Evolutionary conservation across 139 green algal species (phyloP).

Genomic region (Coelastrella sp.): DNA sequence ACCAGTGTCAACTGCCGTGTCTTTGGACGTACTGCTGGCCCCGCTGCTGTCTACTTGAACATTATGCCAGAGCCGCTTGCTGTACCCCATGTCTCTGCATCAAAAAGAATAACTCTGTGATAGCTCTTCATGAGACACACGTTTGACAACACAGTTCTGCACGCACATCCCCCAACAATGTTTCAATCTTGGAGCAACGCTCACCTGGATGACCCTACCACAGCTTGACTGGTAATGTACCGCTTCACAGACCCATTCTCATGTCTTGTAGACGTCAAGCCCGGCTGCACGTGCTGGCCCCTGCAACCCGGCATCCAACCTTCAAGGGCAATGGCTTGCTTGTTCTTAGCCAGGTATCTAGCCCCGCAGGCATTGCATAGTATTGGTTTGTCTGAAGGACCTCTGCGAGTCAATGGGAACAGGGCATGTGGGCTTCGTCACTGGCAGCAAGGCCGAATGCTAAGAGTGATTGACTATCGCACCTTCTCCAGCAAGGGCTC

Average conservation of each 20-base stretch:
- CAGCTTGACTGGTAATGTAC: background rate
- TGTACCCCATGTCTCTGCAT: background rate
- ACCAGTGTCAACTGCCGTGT: background rate
- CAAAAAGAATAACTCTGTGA: background rate
- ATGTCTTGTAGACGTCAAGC: background rate
- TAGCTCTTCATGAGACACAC: too few relatives aligned
- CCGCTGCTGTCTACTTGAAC: background rate
- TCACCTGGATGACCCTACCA: background rate
- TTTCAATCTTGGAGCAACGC: background rate
- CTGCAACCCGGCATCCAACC: conserved; percentile 45
- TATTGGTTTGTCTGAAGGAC: conserved; percentile 53
- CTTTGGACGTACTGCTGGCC: background rate
- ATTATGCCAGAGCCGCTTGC: background rate
- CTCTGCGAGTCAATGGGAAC: background rate
- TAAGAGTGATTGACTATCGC: conserved; percentile 7
- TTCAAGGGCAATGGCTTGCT: conserved; percentile 10
- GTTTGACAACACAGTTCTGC: too few relatives aligned
- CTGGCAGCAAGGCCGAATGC: background rate
- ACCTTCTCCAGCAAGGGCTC: background rate
- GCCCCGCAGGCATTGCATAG: conserved; percentile 60
- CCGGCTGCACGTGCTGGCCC: background rate
- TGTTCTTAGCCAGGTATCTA: conserved; percentile 52
- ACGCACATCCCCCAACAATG: too few relatives aligned
- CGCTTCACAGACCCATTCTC: background rate
- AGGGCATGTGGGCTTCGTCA: background rate